Evolutionary conservation across 2,329 filamentous ascomycete genomes (phyloP).

Genomic region (Microdochium bolleyi): DNA sequence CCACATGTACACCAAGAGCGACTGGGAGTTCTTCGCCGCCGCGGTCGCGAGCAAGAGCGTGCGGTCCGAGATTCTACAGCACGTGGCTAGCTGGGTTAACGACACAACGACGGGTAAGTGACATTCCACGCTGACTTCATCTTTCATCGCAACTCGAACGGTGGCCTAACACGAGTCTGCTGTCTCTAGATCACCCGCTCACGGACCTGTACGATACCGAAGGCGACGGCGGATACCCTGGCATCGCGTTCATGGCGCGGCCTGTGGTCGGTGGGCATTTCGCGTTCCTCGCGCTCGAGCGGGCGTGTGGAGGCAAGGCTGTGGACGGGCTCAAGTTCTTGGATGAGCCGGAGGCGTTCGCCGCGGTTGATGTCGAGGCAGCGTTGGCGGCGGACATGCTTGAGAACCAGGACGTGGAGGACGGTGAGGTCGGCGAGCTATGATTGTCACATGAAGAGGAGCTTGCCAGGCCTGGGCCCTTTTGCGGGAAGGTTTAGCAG

Average conservation of each 20-base stretch:
- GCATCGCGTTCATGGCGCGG: constrained; percentile 68
- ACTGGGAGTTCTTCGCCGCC: constrained; percentile 87
- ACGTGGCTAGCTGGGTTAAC: constrained; percentile 74
- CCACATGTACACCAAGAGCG: constrained; percentile 79
- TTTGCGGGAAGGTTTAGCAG: no score
- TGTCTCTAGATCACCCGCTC: constrained; percentile 54
- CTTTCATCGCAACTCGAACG: not conserved
- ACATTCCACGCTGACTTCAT: not conserved
- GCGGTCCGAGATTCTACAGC: constrained; percentile 62
- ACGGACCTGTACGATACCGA: constrained; percentile 81
- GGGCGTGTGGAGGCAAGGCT: constrained; percentile 66
- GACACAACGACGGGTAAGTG: constrained; percentile 60
- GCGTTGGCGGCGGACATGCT: constrained; percentile 16
- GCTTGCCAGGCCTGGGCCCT: no score
- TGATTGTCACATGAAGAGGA: constrained; percentile 11
- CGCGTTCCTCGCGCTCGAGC: constrained; percentile 72
- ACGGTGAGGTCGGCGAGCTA: constrained; percentile 13
- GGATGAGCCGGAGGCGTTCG: constrained; percentile 23
- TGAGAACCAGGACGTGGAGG: constrained; percentile 11
- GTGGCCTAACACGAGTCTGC: constrained; percentile 7
- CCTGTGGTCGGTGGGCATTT: constrained; percentile 84
- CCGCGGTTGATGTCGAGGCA: constrained; percentile 23
- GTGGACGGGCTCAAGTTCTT: constrained; percentile 46
- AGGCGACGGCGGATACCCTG: constrained; percentile 66
- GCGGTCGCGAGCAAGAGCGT: constrained; percentile 65